These are phyloP conservation scores for Mortierella sp. DNA, from an alignment of 371 early-diverging fungal genomes.

Conservation along the genomic window DNA sequence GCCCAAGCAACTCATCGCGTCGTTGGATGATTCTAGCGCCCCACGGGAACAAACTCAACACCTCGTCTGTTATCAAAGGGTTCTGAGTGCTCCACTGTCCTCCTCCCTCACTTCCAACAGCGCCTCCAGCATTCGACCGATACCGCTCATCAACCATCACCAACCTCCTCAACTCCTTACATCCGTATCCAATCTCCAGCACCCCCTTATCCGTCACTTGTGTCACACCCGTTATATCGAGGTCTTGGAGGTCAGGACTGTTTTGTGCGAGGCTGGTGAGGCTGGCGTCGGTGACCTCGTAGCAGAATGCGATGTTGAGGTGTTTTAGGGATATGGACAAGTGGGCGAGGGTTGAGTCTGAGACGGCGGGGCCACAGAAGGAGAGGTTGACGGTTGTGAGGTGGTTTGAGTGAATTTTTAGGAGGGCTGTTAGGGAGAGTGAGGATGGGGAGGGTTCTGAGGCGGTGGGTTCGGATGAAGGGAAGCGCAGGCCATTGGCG, in stretches of 20 bases:
- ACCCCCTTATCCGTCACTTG: constrained; percentile 23
- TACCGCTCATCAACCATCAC: constrained; percentile 26
- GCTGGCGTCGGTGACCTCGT: constrained; percentile 27
- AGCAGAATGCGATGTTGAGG: constrained; percentile 30
- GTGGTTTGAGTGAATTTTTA: not conserved
- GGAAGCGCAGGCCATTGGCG: not conserved
- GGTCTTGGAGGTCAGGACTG: constrained; percentile 16
- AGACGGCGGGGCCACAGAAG: not conserved
- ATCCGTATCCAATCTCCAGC: constrained; percentile 16
- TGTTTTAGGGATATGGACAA: not conserved
- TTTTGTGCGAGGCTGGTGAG: not conserved
- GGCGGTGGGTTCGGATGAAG: not conserved
- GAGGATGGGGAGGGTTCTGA: not conserved
- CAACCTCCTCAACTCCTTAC: constrained; percentile 14
- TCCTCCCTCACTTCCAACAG: not conserved
- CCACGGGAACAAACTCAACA: constrained; percentile 24
- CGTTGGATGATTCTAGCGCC: constrained; percentile 14
- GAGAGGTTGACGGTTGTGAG: constrained; percentile 1
- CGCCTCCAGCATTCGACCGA: constrained; percentile 6
- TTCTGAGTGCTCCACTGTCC: not conserved
- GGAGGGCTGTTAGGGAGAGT: not conserved
- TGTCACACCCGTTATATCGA: constrained; percentile 33
- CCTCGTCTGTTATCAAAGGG: constrained; percentile 12
- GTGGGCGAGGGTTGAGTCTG: not conserved
- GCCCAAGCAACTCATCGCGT: constrained; percentile 2